phyloP scores from a whole-genome alignment of 2,329 filamentous ascomycete genomes.

The Passalora sequoiae region DNA sequence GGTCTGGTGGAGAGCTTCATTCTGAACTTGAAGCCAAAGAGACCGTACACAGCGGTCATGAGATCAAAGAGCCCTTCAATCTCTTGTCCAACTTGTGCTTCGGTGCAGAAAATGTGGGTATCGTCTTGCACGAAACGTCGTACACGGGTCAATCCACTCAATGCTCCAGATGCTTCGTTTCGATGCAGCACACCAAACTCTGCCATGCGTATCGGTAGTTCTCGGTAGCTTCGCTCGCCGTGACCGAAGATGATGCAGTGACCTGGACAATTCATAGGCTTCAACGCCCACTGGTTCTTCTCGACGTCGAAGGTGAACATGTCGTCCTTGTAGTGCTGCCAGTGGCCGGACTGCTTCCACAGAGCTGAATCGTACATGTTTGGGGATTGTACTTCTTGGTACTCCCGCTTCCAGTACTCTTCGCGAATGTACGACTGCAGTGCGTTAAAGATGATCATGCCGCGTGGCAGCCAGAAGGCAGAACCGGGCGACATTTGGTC shows the following conservation, averaged over 20 bases:
- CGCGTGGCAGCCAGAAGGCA: conserved; percentile 73
- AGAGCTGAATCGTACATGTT: conserved; percentile 93
- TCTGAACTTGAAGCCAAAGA: conserved; percentile 86
- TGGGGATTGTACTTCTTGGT: conserved; percentile 90
- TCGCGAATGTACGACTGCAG: conserved; percentile 74
- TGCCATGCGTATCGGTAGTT: conserved; percentile 85
- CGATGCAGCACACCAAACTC: conserved; percentile 95
- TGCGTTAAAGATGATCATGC: conserved; percentile 88
- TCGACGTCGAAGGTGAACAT: conserved; percentile 86
- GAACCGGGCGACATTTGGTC: conserved; percentile 89
- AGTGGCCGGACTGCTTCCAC: conserved; percentile 94
- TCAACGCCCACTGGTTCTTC: conserved; percentile 78
- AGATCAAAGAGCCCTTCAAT: conserved; percentile 86
- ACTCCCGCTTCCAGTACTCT: conserved; percentile 89
- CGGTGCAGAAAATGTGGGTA: conserved; percentile 88
- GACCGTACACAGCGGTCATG: conserved; percentile 69
- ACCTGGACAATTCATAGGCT: conserved; percentile 98
- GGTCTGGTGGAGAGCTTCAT: conserved; percentile 87
- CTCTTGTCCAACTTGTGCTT: conserved; percentile 70
- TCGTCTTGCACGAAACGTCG: conserved; percentile 95
- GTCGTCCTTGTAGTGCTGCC: conserved; percentile 89
- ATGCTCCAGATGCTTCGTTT: conserved; percentile 88
- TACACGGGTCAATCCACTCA: conserved; percentile 86
- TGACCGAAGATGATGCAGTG: conserved; percentile 86
- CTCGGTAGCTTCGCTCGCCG: conserved; percentile 77